Percentiles rank a stretch among this genome's conserved stretches.
Conservation (phyloP, 345 rosid genomes). For the Populus alba region DNA sequence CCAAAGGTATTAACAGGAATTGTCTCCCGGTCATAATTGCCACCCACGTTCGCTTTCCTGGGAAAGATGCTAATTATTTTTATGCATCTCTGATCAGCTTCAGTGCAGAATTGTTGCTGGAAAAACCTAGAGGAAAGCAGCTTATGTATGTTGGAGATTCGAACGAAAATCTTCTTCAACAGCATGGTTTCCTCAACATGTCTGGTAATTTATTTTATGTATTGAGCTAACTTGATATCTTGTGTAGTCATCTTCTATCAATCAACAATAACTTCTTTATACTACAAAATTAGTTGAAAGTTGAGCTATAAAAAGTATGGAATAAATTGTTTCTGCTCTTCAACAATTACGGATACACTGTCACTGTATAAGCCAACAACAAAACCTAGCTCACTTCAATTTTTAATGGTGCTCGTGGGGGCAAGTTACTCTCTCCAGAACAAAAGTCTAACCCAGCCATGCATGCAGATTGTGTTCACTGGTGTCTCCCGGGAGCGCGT, state of each 20-base stretch:
- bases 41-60: too few species aligned
- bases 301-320: too few species aligned
- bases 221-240: not conserved
- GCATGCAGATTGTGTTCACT: slow-evolving; percentile 22
- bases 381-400: not conserved
- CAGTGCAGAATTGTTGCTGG: slow-evolving; percentile 40
- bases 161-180: slow-evolving; percentile 18
- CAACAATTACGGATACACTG: slow-evolving; percentile 52
- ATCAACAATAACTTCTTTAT: too few species aligned
- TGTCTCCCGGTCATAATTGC: not conserved
- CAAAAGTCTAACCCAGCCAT: slow-evolving; percentile 8
- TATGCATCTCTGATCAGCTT: slow-evolving; percentile 32
- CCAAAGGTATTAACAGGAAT: not conserved
- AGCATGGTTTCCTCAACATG: slow-evolving; percentile 21
- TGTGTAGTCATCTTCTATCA: too few species aligned
- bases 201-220: not conserved
- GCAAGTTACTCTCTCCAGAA: slow-evolving; percentile 7
- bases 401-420: not conserved
- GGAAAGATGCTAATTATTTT: too few species aligned
- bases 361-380: slow-evolving; percentile 65
- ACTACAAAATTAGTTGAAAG: too few species aligned
- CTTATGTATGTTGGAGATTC: slow-evolving; percentile 30
- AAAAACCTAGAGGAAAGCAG: slow-evolving; percentile 19
- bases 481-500: slow-evolving; percentile 24
- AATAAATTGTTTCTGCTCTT: not conserved